Evolutionary conservation across 1,139 yeast genomes (phyloP), one percentile per base, ranked within the genome.

Genomic region (Suhomyces guaymorum): DNA sequence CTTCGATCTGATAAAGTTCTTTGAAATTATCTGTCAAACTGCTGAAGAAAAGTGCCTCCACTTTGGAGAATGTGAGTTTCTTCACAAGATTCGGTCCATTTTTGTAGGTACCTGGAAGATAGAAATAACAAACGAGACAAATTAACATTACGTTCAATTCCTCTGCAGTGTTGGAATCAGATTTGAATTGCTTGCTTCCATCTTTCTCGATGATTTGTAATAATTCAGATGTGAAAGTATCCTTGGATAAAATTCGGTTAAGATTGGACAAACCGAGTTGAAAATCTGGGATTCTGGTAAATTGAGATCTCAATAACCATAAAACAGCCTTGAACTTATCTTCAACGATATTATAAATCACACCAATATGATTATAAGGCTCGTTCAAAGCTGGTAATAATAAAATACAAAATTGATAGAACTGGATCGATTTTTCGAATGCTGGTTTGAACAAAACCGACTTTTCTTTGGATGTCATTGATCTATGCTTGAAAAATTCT

Each of bases 301-400:
- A 60, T 6, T 74, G 70, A 1, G 87, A 78, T 44, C 89, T 66
- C 29, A 77, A 55, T 38, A 82, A 79, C 67, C 83, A 70, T 30
- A 64, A 55, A 20, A 58, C 49, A 0, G 74, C 67, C 17, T 51
- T 52, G 30, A 48, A 57, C 33, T 61, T 64, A 32, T 65, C 64
- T 30, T 61, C 70, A 14, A 59, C 46, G 9, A 54, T 34, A 42
- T 68, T 69, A 42, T 72, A 70, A 14, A 81, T 70, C 60, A 81
- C 73, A 5, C 86, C 88, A 33, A 78, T 70, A 47, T 80, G 85
- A 46, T 77, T 76, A 47, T 77, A 77, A 1, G 87, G 80, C 47
- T 80, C 88, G 38, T 82, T 82, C 38, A 79, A 64, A 1, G 85
- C 76, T 1, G 89, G 90, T 24, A 81, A 56, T 15, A 81, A 57